A percentile compares a stretch with the other conserved stretches of the same genome.
phyloP scores from a whole-genome alignment of 1,284 basidiomycete genomes.

The Limonomyces culmigenus region DNA sequence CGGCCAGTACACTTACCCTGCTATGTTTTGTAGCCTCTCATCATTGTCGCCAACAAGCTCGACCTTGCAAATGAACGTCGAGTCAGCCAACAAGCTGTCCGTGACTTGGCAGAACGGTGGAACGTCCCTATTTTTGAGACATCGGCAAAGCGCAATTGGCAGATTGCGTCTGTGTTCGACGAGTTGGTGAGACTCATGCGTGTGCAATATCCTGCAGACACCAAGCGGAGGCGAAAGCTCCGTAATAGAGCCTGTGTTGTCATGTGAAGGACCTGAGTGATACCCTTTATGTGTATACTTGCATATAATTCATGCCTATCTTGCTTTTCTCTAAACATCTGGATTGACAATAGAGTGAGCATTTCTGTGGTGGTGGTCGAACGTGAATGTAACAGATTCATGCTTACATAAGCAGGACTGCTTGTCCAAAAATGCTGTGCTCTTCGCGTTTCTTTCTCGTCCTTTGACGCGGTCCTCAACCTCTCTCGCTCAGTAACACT shows the following conservation, averaged over 20 bases:
- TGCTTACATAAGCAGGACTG: too few species aligned
- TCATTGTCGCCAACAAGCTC: constrained; percentile 79
- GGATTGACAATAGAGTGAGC: too few species aligned
- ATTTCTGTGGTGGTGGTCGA: too few species aligned
- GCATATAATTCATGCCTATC: too few species aligned
- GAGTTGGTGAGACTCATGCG: constrained; percentile 67
- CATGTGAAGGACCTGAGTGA: background rate
- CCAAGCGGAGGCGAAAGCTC: constrained; percentile 15
- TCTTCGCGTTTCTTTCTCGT: too few species aligned
- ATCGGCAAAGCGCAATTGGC: constrained; percentile 68
- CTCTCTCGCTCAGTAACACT: background rate
- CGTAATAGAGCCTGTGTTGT: constrained; percentile 4
- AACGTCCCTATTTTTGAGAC: constrained; percentile 72
- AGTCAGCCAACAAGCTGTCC: constrained; percentile 50
- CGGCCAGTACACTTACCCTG: background rate
- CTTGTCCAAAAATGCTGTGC: too few species aligned
- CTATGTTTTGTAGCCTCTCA: constrained; percentile 34
- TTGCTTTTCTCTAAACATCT: too few species aligned
- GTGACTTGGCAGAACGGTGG: constrained; percentile 52
- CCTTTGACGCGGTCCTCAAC: background rate
- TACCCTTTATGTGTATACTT: too few species aligned
- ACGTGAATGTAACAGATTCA: too few species aligned
- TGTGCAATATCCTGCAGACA: constrained; percentile 34
- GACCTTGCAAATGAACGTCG: constrained; percentile 74
- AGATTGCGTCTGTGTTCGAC: constrained; percentile 64